Conservation (phyloP, 2,329 filamentous ascomycete species). For the Colletotrichum sp. region DNA sequence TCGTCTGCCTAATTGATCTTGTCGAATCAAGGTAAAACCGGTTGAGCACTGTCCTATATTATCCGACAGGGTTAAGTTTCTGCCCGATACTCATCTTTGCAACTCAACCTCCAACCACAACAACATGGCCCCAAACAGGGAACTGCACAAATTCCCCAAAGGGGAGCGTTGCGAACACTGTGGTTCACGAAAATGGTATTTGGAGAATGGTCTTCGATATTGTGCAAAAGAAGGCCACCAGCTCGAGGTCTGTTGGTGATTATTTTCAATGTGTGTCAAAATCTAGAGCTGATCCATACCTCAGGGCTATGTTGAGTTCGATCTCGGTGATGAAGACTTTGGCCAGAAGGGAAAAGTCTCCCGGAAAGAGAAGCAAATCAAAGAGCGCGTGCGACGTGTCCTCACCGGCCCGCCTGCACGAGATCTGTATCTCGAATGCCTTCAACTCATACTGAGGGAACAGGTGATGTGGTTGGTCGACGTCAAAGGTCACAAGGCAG, state of each 20-base stretch:
- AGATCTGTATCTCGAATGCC: constrained; percentile 80
- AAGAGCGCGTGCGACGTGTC: constrained; percentile 59
- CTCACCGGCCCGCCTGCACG: constrained; percentile 72
- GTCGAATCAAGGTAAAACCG: background rate
- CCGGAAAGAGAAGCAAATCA: constrained; percentile 63
- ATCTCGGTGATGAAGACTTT: constrained; percentile 71
- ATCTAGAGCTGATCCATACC: background rate
- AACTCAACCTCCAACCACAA: background rate
- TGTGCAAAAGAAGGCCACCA: constrained; percentile 78
- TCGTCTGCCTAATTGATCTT: background rate
- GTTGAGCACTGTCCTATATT: background rate
- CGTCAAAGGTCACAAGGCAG: constrained; percentile 67
- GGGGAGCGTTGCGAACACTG: constrained; percentile 68
- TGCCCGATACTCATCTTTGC: background rate
- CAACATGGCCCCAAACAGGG: constrained; percentile 45
- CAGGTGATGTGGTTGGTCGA: constrained; percentile 79
- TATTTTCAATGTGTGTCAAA: background rate
- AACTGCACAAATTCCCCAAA: constrained; percentile 55
- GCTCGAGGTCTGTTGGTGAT: constrained; percentile 63
- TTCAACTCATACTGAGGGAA: constrained; percentile 84
- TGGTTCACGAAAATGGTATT: constrained; percentile 73
- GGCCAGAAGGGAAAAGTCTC: constrained; percentile 61
- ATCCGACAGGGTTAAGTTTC: background rate
- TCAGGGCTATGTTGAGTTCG: constrained; percentile 61
- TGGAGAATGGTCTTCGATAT: constrained; percentile 78